Evolutionary conservation across 2,329 filamentous ascomycete species (phyloP), one percentile per base, ranked within the genome.

Genomic region (Xylaria sp.): DNA sequence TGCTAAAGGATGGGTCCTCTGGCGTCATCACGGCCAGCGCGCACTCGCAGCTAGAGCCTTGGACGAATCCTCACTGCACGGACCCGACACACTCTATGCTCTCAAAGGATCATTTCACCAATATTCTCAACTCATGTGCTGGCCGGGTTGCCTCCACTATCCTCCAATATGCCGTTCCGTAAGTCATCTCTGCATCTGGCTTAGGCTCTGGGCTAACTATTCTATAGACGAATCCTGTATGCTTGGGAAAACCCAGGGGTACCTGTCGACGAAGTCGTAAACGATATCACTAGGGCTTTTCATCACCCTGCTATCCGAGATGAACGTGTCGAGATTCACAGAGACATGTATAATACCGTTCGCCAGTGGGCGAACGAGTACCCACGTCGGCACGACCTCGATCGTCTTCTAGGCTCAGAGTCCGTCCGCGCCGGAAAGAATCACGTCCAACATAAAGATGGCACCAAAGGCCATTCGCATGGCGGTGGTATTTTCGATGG

Each of bases 191-290:
- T 33, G 11, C 1, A 27, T 6, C 37, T n/a, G 3, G 25, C 3
- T 33, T 2, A 21, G 6, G 23, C 1, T 9, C 2, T 44, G 19
- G 46, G 29, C 71, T 77, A 54, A 77, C 56, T 17, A 29, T 21
- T 41, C 31, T 15, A 19, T 64, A 87, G 85, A 1, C 90, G 94
- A 33, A 80, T 98, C 48, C 83, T 99, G 19, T 96, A 94, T 73
- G 94, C 93, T 3, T 98, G 93, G 92, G 91, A 98, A 67, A 91
- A 98, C 73, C 86, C 90, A 2, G 87, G 89, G 43, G 88, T 97
- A 0, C 87, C 92, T 0, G 89, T 95, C 3, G 86, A 96, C 37
- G 90, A 96, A 75, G 90, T 98, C 0, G 82, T 93, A 64, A 82
- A 91, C 65, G 94, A 98, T 68, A 87, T 96, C 40, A 79, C 93